Evolutionary conservation across 2,329 filamentous ascomycete genomes (phyloP), one percentile per base, ranked within the genome.

Genomic region (Hirsutella thompsonii): DNA sequence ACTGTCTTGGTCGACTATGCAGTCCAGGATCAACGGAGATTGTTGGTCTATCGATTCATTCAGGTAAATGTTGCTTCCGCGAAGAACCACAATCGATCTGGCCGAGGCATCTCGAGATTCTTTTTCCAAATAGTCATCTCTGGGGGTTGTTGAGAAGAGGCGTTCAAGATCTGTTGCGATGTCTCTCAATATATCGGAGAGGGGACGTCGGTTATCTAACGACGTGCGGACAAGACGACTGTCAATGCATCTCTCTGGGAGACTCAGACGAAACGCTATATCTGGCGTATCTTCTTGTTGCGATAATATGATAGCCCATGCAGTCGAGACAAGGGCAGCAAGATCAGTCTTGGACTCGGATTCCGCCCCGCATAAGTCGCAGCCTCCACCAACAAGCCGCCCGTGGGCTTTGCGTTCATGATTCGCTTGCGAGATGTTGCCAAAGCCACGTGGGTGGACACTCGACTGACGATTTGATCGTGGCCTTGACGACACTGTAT

Each of bases 221-320:
- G 33, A 40, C 5, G 20, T 18, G 6, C 8, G 38, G 33, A 40
- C 23, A 14, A 32, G 16, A 29, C 10, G 18, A 33, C 14, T 5
- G n/a, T 18, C 16, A 4, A 8, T 3, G n/a, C 3, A 10, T 6
- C 5, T 16, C 3, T 33, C 32, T 9, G 32, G 16, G 8, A 33
- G n/a, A n/a, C 11, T 33, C 32, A 33, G 3, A 4, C n/a, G 8
- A 16, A 33, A 33, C n/a, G n/a, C 32, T 3, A 40, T 32, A 2
- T 28, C 23, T 3, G n/a, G 16, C 5, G n/a, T 36, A n/a, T 40
- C 38, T 21, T n/a, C 10, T 18, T 36, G 33, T 16, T 35, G 23
- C 5, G 38, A 40, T 18, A 35, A 16, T 13, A 40, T 32, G 3
- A 40, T 20, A 4, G 38, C 38, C 38, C 38, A 40, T 14, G 38